phyloP scores from a whole-genome alignment of 2,329 filamentous ascomycete genomes.

The Ophiognomonia clavigignenti-juglandacearum region DNA sequence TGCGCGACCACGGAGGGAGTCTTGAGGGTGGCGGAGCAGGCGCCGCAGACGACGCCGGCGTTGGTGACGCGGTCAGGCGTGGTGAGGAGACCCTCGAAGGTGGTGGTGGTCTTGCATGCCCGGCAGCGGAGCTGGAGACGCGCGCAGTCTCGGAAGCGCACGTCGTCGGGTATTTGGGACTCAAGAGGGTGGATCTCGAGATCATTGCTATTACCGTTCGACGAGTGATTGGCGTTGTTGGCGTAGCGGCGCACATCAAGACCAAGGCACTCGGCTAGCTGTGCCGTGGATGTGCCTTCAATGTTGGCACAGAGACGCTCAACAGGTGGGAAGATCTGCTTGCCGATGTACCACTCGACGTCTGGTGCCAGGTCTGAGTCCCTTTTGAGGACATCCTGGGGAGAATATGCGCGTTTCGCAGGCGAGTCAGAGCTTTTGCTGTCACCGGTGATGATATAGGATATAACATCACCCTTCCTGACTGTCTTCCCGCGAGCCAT shows the following conservation, averaged over 20 bases:
- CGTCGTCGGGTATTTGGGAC: constrained; percentile 85
- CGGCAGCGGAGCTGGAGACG: constrained; percentile 77
- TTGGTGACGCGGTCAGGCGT: constrained; percentile 61
- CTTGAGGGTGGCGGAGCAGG: constrained; percentile 61
- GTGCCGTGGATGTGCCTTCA: constrained; percentile 81
- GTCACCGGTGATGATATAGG: constrained; percentile 86
- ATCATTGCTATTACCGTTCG: constrained; percentile 46
- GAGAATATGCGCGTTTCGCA: constrained; percentile 84
- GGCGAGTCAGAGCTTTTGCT: constrained; percentile 61
- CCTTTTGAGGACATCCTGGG: constrained; percentile 76
- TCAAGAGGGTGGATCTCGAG: constrained; percentile 85
- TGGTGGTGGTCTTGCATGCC: constrained; percentile 65
- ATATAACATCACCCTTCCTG: constrained; percentile 92
- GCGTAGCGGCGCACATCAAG: constrained; percentile 83
- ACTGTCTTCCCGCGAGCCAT: constrained; percentile 81
- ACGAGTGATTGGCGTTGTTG: constrained; percentile 41
- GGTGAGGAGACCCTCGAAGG: constrained; percentile 70
- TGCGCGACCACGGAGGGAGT: constrained; percentile 78
- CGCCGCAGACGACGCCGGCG: constrained; percentile 68
- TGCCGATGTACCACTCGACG: constrained; percentile 96
- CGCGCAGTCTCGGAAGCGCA: constrained; percentile 79
- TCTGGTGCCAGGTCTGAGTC: constrained; percentile 76
- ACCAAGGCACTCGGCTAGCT: constrained; percentile 88
- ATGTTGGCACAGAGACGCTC: constrained; percentile 97
- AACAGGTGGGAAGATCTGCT: constrained; percentile 96